Conservation (phyloP, 164 flowering plant genomes). For the Warburgia ugandensis region DNA sequence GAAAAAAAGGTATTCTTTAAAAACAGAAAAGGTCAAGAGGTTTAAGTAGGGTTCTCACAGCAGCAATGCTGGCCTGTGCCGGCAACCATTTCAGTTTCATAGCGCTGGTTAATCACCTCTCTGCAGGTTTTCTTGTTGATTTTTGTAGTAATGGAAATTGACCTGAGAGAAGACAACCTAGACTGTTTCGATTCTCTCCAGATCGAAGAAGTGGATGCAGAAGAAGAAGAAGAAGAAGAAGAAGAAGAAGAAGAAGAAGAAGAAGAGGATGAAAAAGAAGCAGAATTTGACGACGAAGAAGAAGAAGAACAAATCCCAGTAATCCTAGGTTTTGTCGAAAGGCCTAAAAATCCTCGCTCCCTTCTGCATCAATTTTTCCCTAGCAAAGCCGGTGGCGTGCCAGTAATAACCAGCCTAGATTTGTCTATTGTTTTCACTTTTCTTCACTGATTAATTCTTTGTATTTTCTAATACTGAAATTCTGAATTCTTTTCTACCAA, state of each 20-base stretch:
- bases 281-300: conserved; percentile 17
- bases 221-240: conserved; percentile 23
- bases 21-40: no score
- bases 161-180: conserved; percentile 7
- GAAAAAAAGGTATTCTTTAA: no score
- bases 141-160: conserved; percentile 8
- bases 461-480: neutral
- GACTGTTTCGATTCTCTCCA: conserved; percentile 27
- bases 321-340: conserved; percentile 60
- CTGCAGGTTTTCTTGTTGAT: no score
- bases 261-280: conserved; percentile 24
- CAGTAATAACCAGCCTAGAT: conserved; percentile 27
- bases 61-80: no score
- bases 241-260: conserved; percentile 28
- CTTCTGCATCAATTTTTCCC: conserved; percentile 73
- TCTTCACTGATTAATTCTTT: neutral
- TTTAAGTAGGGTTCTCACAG: no score
- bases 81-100: no score
- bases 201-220: conserved; percentile 15
- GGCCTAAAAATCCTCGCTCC: conserved; percentile 41
- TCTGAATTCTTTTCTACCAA: neutral
- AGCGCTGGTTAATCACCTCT: no score
- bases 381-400: conserved; percentile 84
- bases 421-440: neutral
- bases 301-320: conserved; percentile 31